Conservation (phyloP, 2,329 filamentous ascomycete genomes). For the Mycocentrospora acerina region DNA sequence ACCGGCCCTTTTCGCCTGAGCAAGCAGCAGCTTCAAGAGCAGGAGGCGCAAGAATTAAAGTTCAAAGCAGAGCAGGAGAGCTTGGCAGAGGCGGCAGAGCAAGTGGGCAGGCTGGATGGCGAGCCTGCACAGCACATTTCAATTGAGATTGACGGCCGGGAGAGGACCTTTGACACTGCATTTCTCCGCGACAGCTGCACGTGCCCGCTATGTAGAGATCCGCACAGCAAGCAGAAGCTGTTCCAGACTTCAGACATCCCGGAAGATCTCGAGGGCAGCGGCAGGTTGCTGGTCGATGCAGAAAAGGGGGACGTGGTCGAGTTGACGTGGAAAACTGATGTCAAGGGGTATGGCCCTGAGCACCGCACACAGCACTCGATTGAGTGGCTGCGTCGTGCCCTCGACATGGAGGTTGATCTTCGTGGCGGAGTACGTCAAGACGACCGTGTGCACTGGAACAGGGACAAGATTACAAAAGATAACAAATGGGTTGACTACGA, state of each 20-base stretch:
- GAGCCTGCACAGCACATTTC: slow-evolving; percentile 30
- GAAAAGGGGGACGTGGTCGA: slow-evolving; percentile 50
- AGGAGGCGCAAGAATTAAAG: slow-evolving; percentile 15
- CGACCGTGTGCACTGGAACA: slow-evolving; percentile 50
- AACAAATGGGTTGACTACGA: slow-evolving; percentile 65
- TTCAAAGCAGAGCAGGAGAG: too few relatives aligned
- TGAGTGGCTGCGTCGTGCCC: slow-evolving; percentile 32
- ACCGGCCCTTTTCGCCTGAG: slow-evolving; percentile 20
- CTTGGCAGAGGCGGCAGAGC: not conserved
- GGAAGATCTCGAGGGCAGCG: slow-evolving; percentile 37
- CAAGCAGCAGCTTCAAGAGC: slow-evolving; percentile 20
- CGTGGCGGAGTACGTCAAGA: slow-evolving; percentile 39
- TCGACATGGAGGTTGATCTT: slow-evolving; percentile 35
- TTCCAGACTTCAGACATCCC: slow-evolving; percentile 69
- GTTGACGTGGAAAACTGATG: slow-evolving; percentile 64
- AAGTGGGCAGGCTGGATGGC: slow-evolving; percentile 16
- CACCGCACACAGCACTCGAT: slow-evolving; percentile 46
- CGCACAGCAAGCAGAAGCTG: slow-evolving; percentile 62
- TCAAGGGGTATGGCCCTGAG: slow-evolving; percentile 45
- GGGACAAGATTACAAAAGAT: slow-evolving; percentile 48
- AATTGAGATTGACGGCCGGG: slow-evolving; percentile 35
- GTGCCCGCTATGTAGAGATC: slow-evolving; percentile 60
- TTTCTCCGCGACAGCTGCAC: slow-evolving; percentile 60
- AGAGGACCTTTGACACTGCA: slow-evolving; percentile 34
- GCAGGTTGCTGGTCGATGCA: slow-evolving; percentile 34